Conservation (phyloP, 805 yeast genomes). For the Schizosaccharomyces octosporus region DNA sequence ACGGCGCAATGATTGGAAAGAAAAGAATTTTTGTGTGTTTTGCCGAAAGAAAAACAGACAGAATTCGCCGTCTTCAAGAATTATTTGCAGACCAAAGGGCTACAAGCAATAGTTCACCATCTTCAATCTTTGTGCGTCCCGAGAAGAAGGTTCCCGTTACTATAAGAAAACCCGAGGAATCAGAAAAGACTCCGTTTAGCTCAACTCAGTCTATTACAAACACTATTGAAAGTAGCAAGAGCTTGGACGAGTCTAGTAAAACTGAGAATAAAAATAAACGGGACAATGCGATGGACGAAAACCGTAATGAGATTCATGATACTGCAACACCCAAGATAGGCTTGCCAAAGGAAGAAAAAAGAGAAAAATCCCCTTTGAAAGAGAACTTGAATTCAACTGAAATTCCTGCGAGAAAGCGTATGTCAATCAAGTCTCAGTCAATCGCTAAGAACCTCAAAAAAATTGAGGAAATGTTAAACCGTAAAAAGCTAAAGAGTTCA, state of each 20-base stretch:
- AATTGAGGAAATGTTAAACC: not conserved
- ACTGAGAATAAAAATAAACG: too few relatives aligned
- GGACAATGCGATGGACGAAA: too few relatives aligned
- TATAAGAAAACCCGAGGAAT: not conserved
- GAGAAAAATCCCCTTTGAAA: too few relatives aligned
- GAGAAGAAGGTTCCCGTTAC: not conserved
- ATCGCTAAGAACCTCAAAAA: not conserved
- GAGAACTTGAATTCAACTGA: too few relatives aligned
- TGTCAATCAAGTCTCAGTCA: not conserved
- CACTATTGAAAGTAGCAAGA: too few relatives aligned
- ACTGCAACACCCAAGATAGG: too few relatives aligned
- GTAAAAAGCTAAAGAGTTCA: not conserved
- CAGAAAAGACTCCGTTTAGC: not conserved
- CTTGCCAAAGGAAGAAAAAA: too few relatives aligned
- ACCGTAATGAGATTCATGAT: too few relatives aligned
- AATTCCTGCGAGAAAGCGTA: not conserved
- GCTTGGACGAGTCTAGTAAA: too few relatives aligned
- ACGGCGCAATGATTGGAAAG: constrained; percentile 5
- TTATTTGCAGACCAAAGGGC: not conserved
- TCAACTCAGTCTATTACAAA: not conserved
- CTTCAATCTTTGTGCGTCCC: not conserved
- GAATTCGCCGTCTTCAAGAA: not conserved
- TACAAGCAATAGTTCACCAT: not conserved
- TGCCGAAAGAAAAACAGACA: constrained; percentile 4
- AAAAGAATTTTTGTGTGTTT: constrained; percentile 4